phyloP scores from a whole-genome alignment of 192 early-diverging fungal species.

The Coemansia sp. region DNA sequence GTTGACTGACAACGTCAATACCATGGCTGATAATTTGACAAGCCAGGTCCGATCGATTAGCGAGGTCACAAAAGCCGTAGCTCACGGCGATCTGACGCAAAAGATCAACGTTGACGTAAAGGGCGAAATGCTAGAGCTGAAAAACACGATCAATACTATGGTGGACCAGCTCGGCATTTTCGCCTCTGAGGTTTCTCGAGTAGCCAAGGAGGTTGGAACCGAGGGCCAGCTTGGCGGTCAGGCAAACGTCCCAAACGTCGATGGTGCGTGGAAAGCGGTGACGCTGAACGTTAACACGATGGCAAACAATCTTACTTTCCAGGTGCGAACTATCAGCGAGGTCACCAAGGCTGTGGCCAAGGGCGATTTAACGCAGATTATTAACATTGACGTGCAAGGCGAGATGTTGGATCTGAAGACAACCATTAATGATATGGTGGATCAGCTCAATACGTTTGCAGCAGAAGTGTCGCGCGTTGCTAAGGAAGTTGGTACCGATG shows the following conservation, averaged over 20 bases:
- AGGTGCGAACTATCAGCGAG: conserved; percentile 59
- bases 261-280: conserved; percentile 64
- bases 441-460: conserved; percentile 29
- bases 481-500: conserved; percentile 17
- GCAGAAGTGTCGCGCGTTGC: conserved; percentile 51
- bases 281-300: conserved; percentile 66
- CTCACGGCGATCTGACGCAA: conserved; percentile 55
- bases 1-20: conserved; percentile 61
- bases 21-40: conserved; percentile 61
- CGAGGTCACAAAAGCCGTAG: conserved; percentile 62
- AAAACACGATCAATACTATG: conserved; percentile 65
- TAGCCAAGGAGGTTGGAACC: conserved; percentile 64
- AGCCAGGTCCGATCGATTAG: conserved; percentile 60
- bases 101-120: conserved; percentile 55
- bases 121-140: conserved; percentile 60
- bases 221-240: conserved; percentile 65
- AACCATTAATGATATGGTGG: conserved; percentile 59
- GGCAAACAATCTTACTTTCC: conserved; percentile 61
- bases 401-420: conserved; percentile 66
- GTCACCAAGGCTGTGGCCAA: conserved; percentile 60
- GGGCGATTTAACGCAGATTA: conserved; percentile 22
- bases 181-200: conserved; percentile 63
- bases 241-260: conserved; percentile 59
- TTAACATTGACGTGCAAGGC: conserved; percentile 27
- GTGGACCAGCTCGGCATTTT: conserved; percentile 60